Percentiles rank a stretch among this genome's conserved stretches.
Evolutionary conservation across 1,139 yeast genomes (phyloP).

Genomic region (Nadsonia starkeyi-henricii): DNA sequence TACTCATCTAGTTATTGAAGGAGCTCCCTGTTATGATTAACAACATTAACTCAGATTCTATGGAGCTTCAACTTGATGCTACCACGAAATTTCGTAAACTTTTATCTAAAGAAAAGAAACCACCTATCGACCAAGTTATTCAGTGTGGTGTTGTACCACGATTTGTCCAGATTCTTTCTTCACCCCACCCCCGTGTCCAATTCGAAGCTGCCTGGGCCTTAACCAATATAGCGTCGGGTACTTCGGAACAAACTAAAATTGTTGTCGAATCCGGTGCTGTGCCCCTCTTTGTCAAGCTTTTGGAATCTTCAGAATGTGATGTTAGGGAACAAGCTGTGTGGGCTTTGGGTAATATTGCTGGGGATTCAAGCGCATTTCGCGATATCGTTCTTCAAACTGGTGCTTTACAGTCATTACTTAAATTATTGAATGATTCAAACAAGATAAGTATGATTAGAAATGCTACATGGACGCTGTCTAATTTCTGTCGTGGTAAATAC

Average conservation of each 20-base stretch:
- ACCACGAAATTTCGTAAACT: conserved; percentile 89
- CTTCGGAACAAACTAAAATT: conserved; percentile 68
- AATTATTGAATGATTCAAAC: conserved; percentile 65
- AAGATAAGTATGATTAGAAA: conserved; percentile 76
- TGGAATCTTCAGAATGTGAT: conserved; percentile 70
- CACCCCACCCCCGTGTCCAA: conserved; percentile 72
- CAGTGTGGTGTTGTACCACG: conserved; percentile 87
- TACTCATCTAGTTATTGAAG: conserved; percentile 28
- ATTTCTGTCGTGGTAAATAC: conserved; percentile 88
- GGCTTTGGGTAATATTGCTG: conserved; percentile 98
- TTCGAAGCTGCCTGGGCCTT: conserved; percentile 99
- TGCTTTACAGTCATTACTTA: conserved; percentile 81
- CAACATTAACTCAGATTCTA: conserved; percentile 61
- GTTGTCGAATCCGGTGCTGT: conserved; percentile 90
- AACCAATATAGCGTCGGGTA: conserved; percentile 90
- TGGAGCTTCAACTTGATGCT: conserved; percentile 74
- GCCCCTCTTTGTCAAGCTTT: conserved; percentile 72
- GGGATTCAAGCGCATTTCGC: conserved; percentile 82
- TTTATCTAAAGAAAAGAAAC: conserved; percentile 85
- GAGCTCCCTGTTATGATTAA: conserved; percentile 82
- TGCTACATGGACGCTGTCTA: conserved; percentile 95
- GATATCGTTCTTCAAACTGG: conserved; percentile 74
- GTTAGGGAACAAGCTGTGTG: conserved; percentile 97
- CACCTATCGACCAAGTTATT: conserved; percentile 93
- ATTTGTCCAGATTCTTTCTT: conserved; percentile 73